Evolutionary conservation across 345 rosid species (phyloP).

Genomic region (Citrus mangshanensis): DNA sequence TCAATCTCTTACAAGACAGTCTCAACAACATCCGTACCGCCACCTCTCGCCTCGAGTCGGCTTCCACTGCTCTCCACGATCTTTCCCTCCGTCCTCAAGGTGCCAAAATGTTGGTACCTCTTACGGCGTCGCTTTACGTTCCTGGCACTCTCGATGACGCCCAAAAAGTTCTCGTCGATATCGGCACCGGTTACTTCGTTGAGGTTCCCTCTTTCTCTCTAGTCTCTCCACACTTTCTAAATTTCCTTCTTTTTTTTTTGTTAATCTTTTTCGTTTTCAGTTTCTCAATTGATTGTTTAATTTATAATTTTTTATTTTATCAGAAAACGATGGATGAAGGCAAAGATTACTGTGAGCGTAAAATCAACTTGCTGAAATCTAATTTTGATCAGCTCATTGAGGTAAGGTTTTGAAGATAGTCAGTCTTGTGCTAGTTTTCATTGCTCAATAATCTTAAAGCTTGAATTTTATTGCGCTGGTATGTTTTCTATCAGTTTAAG

Average conservation of each 20-base stretch:
- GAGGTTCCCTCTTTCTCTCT: constrained; percentile 43
- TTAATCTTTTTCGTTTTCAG: too few species aligned
- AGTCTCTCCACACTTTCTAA: background rate
- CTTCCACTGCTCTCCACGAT: constrained; percentile 76
- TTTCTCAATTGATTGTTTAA: too few species aligned
- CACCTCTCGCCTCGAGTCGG: constrained; percentile 73
- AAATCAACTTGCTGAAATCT: constrained; percentile 86
- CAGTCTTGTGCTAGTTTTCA: background rate
- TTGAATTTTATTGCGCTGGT: background rate
- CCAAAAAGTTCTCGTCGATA: constrained; percentile 77
- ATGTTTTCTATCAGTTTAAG: background rate
- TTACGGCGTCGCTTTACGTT: constrained; percentile 90
- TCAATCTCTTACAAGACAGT: constrained; percentile 91
- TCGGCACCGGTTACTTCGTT: constrained; percentile 97
- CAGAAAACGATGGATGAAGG: constrained; percentile 94
- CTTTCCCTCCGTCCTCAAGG: constrained; percentile 80
- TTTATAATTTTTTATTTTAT: background rate
- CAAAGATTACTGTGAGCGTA: constrained; percentile 90
- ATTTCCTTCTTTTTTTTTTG: too few species aligned
- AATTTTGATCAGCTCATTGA: constrained; percentile 93
- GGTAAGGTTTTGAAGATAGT: constrained; percentile 36
- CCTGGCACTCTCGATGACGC: constrained; percentile 85
- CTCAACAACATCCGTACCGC: constrained; percentile 96
- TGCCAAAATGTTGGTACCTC: constrained; percentile 87
- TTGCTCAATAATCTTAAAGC: background rate